Evolutionary conservation across 148 eudicot species (phyloP), one percentile per base, ranked within the genome.

Genomic region (Gaultheria prostrata): DNA sequence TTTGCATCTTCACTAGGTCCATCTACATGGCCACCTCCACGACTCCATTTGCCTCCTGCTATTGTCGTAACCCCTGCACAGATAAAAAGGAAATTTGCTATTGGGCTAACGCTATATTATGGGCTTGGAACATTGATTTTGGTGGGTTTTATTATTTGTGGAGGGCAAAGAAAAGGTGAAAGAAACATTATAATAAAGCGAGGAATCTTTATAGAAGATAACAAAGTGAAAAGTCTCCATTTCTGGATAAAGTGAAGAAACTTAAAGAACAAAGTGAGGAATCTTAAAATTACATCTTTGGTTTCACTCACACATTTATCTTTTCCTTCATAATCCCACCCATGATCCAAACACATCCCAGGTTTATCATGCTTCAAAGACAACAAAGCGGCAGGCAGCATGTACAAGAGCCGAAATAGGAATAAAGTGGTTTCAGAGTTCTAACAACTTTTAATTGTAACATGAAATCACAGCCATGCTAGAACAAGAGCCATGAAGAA

Each of bases 1-100:
- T 92, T 97, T 76, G 99, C 99, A 87, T 97, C 98, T 78, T 92
- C 98, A 85, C 99, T 97, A 10, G 98, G 99, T 74, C 99, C 99
- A 88, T 97, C 99, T n/a, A 92, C 95, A 86, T 97, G 99, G 35
- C 95, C 98, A 82, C 94, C 93, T 30, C 94, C 94, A 45, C 90
- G 91, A 63, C 88, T 86, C 89, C 91, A 85, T 89, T 94, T 97
- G 43, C 99, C 99, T 80, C 99, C 99, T 51, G 99, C 99, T 85
- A 97, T 94, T 21, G 99, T 97, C 79, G 99, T 94, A 50, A 97
- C 94, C 51, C 98, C 97, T 94, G 75, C 39, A 48, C 84, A 33
- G 18, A 70, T 72, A 11, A 75, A 85, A 69, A 61, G 63, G 81
- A 84, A 54, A 80, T 28, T 70, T 71, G 35, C 13, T 67, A 67